These are phyloP conservation scores for Tetragonia tetragonoides DNA, from an alignment of 148 eudicot genomes.

Conservation along the genomic window DNA sequence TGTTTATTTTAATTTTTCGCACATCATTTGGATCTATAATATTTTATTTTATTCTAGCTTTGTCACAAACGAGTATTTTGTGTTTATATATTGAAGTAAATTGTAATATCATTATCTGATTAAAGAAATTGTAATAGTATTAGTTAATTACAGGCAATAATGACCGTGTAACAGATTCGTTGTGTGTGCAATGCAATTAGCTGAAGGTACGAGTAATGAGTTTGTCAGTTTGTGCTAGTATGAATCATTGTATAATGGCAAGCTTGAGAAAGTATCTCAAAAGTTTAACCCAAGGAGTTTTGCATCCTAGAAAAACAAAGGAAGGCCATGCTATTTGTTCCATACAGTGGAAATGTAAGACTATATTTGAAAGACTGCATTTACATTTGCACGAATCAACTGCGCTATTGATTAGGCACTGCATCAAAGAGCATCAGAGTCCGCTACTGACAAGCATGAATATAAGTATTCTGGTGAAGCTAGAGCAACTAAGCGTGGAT, in stretches of 20 bases:
- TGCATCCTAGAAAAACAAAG: too few species aligned
- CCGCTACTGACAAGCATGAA: background rate
- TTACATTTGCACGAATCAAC: background rate
- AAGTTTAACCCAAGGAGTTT: too few species aligned
- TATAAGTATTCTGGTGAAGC: background rate
- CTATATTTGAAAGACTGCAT: background rate
- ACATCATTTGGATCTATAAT: conserved; percentile 7
- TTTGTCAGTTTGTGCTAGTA: too few species aligned
- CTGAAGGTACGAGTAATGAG: too few species aligned
- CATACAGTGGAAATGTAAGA: too few species aligned
- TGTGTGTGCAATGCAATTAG: background rate
- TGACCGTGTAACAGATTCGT: conserved; percentile 13
- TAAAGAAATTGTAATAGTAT: conserved; percentile 2
- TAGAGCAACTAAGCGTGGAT: background rate
- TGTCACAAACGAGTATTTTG: background rate
- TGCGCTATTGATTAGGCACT: background rate
- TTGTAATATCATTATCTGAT: too few species aligned
- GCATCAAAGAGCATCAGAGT: background rate
- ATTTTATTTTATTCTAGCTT: conserved; percentile 4
- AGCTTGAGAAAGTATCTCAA: too few species aligned
- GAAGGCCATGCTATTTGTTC: too few species aligned
- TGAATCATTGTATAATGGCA: too few species aligned
- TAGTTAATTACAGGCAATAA: background rate
- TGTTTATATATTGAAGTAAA: background rate
- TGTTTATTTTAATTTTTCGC: background rate